A percentile compares a stretch with the other conserved stretches of the same genome.
These are phyloP conservation scores for Phaffomyces thermotolerans DNA, from an alignment of 805 yeast genomes.

Conservation along the genomic window DNA sequence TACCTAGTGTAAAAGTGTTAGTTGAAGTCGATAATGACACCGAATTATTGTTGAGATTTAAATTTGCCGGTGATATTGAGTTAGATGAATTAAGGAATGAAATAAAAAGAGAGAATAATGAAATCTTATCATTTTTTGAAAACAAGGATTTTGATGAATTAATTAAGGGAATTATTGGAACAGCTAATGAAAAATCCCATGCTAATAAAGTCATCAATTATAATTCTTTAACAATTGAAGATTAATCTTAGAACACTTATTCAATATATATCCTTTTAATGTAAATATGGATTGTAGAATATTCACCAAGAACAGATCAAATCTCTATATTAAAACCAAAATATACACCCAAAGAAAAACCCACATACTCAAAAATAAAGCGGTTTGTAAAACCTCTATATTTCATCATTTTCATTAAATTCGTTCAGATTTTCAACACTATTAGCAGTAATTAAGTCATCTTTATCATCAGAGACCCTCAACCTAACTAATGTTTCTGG, in stretches of 20 bases:
- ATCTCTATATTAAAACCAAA: too few species aligned
- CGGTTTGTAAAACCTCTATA: too few species aligned
- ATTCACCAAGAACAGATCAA: too few species aligned
- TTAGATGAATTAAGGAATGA: conserved; percentile 19
- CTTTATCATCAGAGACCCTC: conserved; percentile 37
- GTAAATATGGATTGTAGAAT: neutral
- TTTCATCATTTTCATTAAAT: too few species aligned
- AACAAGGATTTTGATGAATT: conserved; percentile 19
- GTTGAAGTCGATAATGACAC: conserved; percentile 13
- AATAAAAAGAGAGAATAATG: conserved; percentile 17
- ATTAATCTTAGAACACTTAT: neutral
- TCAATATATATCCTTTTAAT: too few species aligned
- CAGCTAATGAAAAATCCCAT: conserved; percentile 31
- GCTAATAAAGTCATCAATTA: conserved; percentile 30
- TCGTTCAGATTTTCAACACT: too few species aligned
- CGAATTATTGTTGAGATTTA: conserved; percentile 16
- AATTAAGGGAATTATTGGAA: conserved; percentile 29
- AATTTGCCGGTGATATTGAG: conserved; percentile 19
- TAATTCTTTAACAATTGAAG: conserved; percentile 27
- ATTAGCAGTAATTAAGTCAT: conserved; percentile 9
- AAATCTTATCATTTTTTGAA: conserved; percentile 10
- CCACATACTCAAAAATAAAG: too few species aligned
- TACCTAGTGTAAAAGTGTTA: conserved; percentile 24
- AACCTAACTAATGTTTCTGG: conserved; percentile 65
- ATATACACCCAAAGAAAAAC: too few species aligned